phyloP scores from a whole-genome alignment of 805 yeast genomes.

The Spathaspora passalidarum region DNA sequence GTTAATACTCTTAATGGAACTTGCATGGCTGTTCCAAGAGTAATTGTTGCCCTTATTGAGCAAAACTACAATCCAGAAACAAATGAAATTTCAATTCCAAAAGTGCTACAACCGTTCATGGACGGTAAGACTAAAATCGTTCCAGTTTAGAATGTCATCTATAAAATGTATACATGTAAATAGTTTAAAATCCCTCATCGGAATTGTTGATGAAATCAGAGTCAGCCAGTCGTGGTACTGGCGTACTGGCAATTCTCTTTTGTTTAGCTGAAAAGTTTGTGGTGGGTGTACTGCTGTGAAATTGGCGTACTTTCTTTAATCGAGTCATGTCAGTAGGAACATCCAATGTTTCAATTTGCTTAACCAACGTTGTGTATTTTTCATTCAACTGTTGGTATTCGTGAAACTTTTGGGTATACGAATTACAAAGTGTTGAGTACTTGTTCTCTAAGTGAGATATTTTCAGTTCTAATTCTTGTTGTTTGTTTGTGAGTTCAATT shows the following conservation, averaged over 20 bases:
- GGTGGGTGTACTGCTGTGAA: conserved; percentile 8
- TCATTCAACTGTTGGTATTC: conserved; percentile 20
- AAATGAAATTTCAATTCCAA: conserved; percentile 59
- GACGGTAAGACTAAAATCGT: conserved; percentile 44
- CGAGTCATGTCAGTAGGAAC: conserved; percentile 1
- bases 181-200: conserved; percentile 8
- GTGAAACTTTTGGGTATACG: conserved; percentile 22
- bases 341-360: conserved; percentile 6
- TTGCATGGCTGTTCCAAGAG: conserved; percentile 91
- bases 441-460: conserved; percentile 13
- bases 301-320: conserved; percentile 10
- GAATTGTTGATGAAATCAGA: conserved; percentile 5
- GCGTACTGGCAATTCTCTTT: conserved; percentile 28
- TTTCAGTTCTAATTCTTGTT: conserved; percentile 6
- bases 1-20: conserved; percentile 93
- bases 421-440: conserved; percentile 17
- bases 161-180: conserved; percentile 1
- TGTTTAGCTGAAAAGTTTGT: neutral
- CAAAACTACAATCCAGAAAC: conserved; percentile 66
- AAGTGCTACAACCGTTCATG: conserved; percentile 68
- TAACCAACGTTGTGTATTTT: conserved; percentile 18
- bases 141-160: conserved; percentile 3
- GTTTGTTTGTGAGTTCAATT: neutral
- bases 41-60: conserved; percentile 86
- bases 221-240: neutral